phyloP scores from a whole-genome alignment of 768 basidiomycete genomes.

The Collybia nuda region DNA sequence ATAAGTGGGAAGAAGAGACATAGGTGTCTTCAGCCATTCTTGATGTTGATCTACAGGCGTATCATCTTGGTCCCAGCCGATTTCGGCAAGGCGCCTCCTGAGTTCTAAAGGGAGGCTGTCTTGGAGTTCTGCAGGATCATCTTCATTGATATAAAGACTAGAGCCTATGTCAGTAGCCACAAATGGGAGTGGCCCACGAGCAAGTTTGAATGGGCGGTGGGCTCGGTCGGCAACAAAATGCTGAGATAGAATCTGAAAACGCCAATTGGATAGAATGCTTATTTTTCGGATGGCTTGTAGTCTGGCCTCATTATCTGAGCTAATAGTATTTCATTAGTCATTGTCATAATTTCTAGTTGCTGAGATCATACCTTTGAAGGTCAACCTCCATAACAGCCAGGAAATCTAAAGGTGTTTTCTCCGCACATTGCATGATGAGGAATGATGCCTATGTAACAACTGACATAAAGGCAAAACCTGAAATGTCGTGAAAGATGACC shows the following conservation, averaged over 20 bases:
- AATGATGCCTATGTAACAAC: slow-evolving; percentile 49
- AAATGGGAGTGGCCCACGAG: slow-evolving; percentile 72
- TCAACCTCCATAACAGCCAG: slow-evolving; percentile 52
- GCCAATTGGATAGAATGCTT: slow-evolving; percentile 59
- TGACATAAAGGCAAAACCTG: not conserved
- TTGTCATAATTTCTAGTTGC: not conserved
- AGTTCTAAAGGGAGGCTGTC: slow-evolving; percentile 64
- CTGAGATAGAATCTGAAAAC: slow-evolving; percentile 68
- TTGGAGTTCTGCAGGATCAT: slow-evolving; percentile 48
- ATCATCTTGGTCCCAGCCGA: slow-evolving; percentile 73
- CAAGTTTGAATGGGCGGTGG: slow-evolving; percentile 68
- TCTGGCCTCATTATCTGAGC: slow-evolving; percentile 47
- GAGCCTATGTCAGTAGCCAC: slow-evolving; percentile 77
- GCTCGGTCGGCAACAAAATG: slow-evolving; percentile 57
- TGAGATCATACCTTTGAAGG: slow-evolving; percentile 44
- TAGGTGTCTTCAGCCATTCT: slow-evolving; percentile 61
- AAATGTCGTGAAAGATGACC: slow-evolving; percentile 16
- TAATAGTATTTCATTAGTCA: slow-evolving; percentile 19
- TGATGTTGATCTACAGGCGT: slow-evolving; percentile 51
- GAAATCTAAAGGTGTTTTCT: slow-evolving; percentile 53
- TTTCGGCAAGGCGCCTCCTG: slow-evolving; percentile 63
- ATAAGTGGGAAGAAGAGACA: slow-evolving; percentile 60
- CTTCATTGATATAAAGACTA: slow-evolving; percentile 51
- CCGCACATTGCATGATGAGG: slow-evolving; percentile 71
- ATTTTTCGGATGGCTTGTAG: slow-evolving; percentile 56